Evolutionary conservation across 352 stramenopile species (phyloP).

Genomic region (Blastocystis sp.): DNA sequence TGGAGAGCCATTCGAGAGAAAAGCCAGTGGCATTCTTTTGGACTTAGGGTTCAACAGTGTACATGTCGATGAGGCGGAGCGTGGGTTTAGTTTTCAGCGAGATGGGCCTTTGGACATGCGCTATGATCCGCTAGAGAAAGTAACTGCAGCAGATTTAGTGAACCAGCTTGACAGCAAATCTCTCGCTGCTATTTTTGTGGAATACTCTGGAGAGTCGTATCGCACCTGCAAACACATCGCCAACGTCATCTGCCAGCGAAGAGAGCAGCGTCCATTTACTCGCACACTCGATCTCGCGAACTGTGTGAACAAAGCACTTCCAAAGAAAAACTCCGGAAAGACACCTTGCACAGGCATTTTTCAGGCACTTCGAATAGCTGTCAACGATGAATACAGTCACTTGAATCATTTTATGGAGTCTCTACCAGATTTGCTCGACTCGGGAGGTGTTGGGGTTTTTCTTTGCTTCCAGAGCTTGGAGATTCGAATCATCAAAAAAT

Average conservation of each 20-base stretch:
- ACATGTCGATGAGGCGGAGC: slow-evolving; percentile 60
- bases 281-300: not conserved
- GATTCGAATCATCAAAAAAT: slow-evolving; percentile 21
- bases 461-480: slow-evolving; percentile 64
- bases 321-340: not conserved
- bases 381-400: slow-evolving; percentile 62
- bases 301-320: not conserved
- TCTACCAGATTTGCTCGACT: not conserved
- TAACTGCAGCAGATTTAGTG: slow-evolving; percentile 42
- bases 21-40: slow-evolving; percentile 59
- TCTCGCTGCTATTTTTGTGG: slow-evolving; percentile 23
- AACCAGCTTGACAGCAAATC: not conserved
- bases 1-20: not conserved
- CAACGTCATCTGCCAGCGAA: not conserved
- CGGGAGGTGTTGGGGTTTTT: slow-evolving; percentile 57
- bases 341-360: slow-evolving; percentile 60
- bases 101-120: slow-evolving; percentile 63
- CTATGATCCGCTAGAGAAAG: slow-evolving; percentile 35
- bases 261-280: not conserved
- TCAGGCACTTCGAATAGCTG: slow-evolving; percentile 63
- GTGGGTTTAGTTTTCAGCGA: slow-evolving; percentile 62
- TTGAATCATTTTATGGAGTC: slow-evolving; percentile 38
- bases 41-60: slow-evolving; percentile 62
- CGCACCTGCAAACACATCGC: slow-evolving; percentile 33
- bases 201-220: slow-evolving; percentile 59